Conservation (phyloP, 208 protist species). For the Trichomonas gallinae region DNA sequence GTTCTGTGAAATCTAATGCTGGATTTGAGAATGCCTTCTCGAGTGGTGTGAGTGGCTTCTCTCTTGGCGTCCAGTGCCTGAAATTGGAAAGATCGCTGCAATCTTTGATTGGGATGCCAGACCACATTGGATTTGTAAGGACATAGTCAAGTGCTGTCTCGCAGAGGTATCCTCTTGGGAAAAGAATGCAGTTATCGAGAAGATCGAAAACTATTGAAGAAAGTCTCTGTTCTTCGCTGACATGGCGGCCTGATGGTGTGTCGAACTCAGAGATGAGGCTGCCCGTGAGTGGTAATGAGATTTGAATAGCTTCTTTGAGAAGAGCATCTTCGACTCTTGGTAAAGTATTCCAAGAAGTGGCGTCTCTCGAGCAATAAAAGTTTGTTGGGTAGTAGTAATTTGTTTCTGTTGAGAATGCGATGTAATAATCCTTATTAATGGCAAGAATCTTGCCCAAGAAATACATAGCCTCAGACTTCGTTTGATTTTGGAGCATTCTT, state of each 20-base stretch:
- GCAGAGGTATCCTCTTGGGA: neutral
- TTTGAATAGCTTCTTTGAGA: neutral
- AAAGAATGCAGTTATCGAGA: neutral
- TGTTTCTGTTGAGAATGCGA: neutral
- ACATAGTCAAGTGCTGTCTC: neutral
- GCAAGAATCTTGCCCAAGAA: constrained; percentile 11
- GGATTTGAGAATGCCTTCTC: neutral
- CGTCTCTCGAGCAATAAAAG: neutral
- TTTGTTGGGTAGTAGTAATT: neutral
- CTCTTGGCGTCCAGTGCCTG: neutral
- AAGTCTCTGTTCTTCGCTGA: neutral
- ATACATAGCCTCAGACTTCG: neutral
- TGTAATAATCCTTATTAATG: neutral
- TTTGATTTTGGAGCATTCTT: neutral
- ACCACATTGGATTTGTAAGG: neutral
- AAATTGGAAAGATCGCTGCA: neutral
- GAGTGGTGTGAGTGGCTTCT: neutral
- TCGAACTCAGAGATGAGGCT: neutral
- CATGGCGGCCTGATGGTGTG: neutral
- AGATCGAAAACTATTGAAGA: constrained; percentile 5
- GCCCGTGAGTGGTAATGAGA: neutral
- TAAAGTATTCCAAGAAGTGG: neutral
- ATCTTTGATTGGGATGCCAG: neutral
- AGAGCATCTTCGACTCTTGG: neutral
- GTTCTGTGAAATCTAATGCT: neutral